These are phyloP conservation scores for Teratosphaeriaceae sp. DNA, from an alignment of 2,329 filamentous ascomycete species.

Conservation along the genomic window DNA sequence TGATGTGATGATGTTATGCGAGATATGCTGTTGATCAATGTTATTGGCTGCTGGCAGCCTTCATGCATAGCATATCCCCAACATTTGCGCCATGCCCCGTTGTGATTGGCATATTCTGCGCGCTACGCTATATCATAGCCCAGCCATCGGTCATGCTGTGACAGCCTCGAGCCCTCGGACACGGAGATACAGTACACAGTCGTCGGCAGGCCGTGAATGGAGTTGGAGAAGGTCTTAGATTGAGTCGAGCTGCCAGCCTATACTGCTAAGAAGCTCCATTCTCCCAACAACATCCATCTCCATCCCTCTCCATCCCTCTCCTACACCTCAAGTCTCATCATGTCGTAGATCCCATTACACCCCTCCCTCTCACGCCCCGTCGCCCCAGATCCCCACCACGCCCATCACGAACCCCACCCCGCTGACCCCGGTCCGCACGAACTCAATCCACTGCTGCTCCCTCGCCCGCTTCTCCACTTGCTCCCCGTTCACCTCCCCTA, in stretches of 20 bases:
- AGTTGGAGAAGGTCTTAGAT: too few relatives aligned
- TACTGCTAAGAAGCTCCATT: not conserved
- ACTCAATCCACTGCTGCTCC: conserved; percentile 36
- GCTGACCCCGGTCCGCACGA: conserved; percentile 35
- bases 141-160: too few relatives aligned
- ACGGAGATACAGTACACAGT: too few relatives aligned
- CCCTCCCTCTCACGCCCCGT: conserved; percentile 29
- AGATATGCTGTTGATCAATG: too few relatives aligned
- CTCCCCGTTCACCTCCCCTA: conserved; percentile 44
- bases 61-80: too few relatives aligned
- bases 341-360: not conserved
- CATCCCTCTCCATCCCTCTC: not conserved
- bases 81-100: too few relatives aligned
- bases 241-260: not conserved
- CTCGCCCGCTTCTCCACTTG: conserved; percentile 41
- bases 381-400: conserved; percentile 45
- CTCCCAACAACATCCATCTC: not conserved
- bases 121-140: too few relatives aligned
- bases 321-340: not conserved
- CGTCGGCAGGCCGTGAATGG: too few relatives aligned
- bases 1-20: not conserved
- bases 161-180: too few relatives aligned
- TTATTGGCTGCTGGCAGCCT: too few relatives aligned
- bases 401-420: conserved; percentile 42
- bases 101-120: too few relatives aligned